Conservation (phyloP, 768 basidiomycete genomes). For the Neoboletus brunneissimus region DNA sequence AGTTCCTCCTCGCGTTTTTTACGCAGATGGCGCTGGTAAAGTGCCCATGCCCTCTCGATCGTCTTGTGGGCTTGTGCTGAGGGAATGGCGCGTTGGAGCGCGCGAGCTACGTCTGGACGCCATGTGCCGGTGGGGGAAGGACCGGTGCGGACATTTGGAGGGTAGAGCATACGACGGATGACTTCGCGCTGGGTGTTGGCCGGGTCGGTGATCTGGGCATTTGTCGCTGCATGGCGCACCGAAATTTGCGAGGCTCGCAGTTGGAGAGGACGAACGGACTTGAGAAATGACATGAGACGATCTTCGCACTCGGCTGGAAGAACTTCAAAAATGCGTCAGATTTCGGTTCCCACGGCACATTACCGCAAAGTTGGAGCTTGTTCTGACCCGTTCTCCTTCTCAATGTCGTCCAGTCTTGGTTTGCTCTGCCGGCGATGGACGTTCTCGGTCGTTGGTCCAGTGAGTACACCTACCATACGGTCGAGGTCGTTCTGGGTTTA, state of each 20-base stretch:
- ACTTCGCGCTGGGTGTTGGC: constrained; percentile 65
- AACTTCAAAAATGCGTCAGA: not conserved
- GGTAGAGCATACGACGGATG: constrained; percentile 80
- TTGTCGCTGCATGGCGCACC: constrained; percentile 43
- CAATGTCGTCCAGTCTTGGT: constrained; percentile 24
- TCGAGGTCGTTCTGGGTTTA: not conserved
- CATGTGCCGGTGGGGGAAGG: constrained; percentile 79
- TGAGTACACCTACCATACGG: constrained; percentile 7
- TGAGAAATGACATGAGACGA: constrained; percentile 40
- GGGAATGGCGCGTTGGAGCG: constrained; percentile 81
- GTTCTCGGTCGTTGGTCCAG: constrained; percentile 11
- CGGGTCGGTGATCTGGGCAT: constrained; percentile 22
- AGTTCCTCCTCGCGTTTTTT: constrained; percentile 67
- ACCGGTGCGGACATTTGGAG: constrained; percentile 65
- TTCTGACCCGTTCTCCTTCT: not conserved
- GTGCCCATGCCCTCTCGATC: constrained; percentile 86
- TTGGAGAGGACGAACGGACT: constrained; percentile 32
- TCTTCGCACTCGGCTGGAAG: not conserved
- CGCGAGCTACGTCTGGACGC: constrained; percentile 74
- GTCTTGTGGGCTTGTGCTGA: constrained; percentile 89
- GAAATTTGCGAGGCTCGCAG: constrained; percentile 34
- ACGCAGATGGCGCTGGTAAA: constrained; percentile 74
- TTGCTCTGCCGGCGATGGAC: constrained; percentile 27
- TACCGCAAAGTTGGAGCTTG: not conserved
- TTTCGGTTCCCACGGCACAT: constrained; percentile 25